Evolutionary conservation across 768 basidiomycete species (phyloP).

Genomic region (Calocera cornea): DNA sequence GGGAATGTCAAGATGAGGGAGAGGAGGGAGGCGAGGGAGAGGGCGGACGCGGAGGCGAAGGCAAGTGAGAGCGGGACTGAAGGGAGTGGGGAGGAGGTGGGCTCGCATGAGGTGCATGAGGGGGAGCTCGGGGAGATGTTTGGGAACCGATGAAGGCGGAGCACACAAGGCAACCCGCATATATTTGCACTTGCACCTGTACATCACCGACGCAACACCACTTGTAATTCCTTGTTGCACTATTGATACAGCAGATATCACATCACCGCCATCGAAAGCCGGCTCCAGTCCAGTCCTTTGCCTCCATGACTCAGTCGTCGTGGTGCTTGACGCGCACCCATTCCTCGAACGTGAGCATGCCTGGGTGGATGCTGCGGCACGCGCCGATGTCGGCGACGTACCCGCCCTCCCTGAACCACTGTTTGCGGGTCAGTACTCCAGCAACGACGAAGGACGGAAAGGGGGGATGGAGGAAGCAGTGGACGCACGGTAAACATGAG

Average conservation of each 20-base stretch:
- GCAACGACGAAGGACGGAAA: too few species aligned
- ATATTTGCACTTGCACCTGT: too few species aligned
- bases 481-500: neutral
- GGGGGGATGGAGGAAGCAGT: conserved; percentile 2
- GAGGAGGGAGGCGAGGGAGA: conserved; percentile 5
- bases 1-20: conserved; percentile 12
- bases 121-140: neutral
- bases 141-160: too few species aligned
- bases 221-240: neutral
- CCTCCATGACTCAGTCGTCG: too few species aligned
- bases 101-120: neutral
- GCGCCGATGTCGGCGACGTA: conserved; percentile 10
- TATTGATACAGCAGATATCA: neutral
- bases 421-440: neutral
- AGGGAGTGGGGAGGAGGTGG: neutral
- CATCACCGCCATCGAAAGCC: neutral
- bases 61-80: neutral
- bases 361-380: conserved; percentile 13
- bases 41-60: neutral
- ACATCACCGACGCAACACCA: too few species aligned
- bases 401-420: conserved; percentile 14
- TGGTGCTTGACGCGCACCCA: conserved; percentile 12
- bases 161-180: too few species aligned
- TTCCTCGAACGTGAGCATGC: conserved; percentile 14
- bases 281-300: too few species aligned